Percentiles rank a stretch among this genome's conserved stretches.
Conservation (phyloP, 2,329 filamentous ascomycete genomes). For the Penicillium sp. region DNA sequence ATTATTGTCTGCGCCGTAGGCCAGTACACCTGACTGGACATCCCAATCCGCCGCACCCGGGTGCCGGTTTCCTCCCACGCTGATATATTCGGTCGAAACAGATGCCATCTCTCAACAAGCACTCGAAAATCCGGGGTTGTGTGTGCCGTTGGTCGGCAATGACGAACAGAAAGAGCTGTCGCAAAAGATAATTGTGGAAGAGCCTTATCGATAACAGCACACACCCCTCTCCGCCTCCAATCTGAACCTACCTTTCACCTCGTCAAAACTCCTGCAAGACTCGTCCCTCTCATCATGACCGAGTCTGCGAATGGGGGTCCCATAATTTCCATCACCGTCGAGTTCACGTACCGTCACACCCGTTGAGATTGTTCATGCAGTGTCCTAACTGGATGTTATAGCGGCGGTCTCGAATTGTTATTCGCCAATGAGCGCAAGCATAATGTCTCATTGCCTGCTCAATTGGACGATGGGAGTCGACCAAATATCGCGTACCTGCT, state of each 20-base stretch:
- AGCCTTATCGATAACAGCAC: conserved; percentile 40
- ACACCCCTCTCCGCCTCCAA: conserved; percentile 17
- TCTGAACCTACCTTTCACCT: neutral
- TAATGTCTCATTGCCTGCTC: conserved; percentile 62
- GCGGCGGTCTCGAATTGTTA: conserved; percentile 89
- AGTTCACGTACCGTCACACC: conserved; percentile 60
- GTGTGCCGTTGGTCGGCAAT: conserved; percentile 4
- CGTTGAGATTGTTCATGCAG: conserved; percentile 1
- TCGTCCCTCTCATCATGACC: conserved; percentile 2
- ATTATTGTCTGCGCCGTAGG: conserved; percentile 84
- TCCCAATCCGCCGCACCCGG: conserved; percentile 89
- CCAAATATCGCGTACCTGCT: conserved; percentile 73
- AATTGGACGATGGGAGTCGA: conserved; percentile 55
- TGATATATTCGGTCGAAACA: conserved; percentile 53
- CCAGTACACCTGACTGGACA: conserved; percentile 62
- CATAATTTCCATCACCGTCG: conserved; percentile 60
- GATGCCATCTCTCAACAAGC: conserved; percentile 33
- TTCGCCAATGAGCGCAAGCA: conserved; percentile 79
- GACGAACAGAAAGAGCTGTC: conserved; percentile 18
- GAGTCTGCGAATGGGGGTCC: conserved; percentile 4
- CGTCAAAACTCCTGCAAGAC: neutral
- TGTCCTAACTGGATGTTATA: conserved; percentile 33
- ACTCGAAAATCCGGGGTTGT: conserved; percentile 1
- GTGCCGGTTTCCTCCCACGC: conserved; percentile 84
- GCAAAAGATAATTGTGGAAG: conserved; percentile 21